Conservation (phyloP, 2,329 filamentous ascomycete species). For the Penicillium verrucosum region DNA sequence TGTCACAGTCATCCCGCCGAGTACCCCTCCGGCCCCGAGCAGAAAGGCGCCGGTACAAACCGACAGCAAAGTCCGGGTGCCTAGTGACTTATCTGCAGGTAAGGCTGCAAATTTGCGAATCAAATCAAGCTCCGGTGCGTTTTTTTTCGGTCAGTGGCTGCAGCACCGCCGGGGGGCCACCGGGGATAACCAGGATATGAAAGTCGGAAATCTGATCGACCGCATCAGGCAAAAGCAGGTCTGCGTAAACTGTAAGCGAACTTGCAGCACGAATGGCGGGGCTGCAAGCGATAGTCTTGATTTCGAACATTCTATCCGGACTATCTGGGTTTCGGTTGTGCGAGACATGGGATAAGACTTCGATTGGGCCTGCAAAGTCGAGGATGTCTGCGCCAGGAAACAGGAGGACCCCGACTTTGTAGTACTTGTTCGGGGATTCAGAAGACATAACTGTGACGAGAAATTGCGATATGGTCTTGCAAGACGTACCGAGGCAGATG, state of each 20-base stretch:
- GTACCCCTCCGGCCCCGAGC: constrained; percentile 37
- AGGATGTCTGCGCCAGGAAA: constrained; percentile 41
- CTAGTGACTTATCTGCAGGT: constrained; percentile 17
- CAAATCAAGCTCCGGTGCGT: constrained; percentile 20
- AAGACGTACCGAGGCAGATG: neutral
- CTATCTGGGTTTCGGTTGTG: constrained; percentile 27
- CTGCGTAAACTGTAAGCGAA: constrained; percentile 32
- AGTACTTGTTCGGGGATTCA: constrained; percentile 16
- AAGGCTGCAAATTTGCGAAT: constrained; percentile 23
- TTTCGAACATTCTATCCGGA: constrained; percentile 30
- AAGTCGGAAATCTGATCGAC: constrained; percentile 28
- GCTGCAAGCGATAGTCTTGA: constrained; percentile 34
- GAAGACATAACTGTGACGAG: constrained; percentile 10
- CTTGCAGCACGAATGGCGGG: constrained; percentile 23
- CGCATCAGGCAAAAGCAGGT: constrained; percentile 30
- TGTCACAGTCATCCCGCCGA: constrained; percentile 36
- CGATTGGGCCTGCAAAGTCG: constrained; percentile 41
- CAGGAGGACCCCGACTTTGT: constrained; percentile 40
- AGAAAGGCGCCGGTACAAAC: constrained; percentile 42
- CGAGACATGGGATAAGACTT: constrained; percentile 34
- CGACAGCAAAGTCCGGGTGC: constrained; percentile 36
- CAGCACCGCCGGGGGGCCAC: constrained; percentile 30
- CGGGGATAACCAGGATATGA: constrained; percentile 42
- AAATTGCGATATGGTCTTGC: neutral
- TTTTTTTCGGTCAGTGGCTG: constrained; percentile 19